Percentiles rank a stretch among this genome's conserved stretches.
Conservation (phyloP, 805 yeast genomes). For the Candida ovalis region DNA sequence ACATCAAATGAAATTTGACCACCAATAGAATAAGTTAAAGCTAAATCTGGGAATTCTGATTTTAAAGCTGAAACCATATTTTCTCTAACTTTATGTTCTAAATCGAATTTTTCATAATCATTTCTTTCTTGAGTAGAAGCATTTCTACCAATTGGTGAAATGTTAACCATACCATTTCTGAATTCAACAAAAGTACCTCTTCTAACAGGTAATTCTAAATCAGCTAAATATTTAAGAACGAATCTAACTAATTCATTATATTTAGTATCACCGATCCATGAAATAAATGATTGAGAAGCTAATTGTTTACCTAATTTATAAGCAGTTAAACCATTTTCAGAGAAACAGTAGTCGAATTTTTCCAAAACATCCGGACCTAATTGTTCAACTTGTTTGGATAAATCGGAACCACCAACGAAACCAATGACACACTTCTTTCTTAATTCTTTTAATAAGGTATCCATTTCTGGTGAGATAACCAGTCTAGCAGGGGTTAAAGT, state of each 20-base stretch:
- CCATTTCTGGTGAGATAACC: conserved; percentile 70
- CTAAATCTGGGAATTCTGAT: conserved; percentile 76
- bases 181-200: conserved; percentile 98
- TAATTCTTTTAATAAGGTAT: conserved; percentile 60
- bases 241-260: conserved; percentile 87
- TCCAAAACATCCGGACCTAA: conserved; percentile 74
- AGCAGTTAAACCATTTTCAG: conserved; percentile 98
- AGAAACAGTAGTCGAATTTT: conserved; percentile 92
- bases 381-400: conserved; percentile 93
- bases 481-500: conserved; percentile 96
- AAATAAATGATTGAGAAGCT: conserved; percentile 90
- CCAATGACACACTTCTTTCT: conserved; percentile 94
- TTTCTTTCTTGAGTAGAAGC: conserved; percentile 92
- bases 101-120: conserved; percentile 85
- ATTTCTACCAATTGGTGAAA: conserved; percentile 98
- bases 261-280: conserved; percentile 93
- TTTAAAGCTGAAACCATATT: conserved; percentile 81
- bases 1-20: conserved; percentile 99
- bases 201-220: conserved; percentile 89
- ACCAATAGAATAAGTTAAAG: conserved; percentile 95
- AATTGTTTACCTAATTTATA: conserved; percentile 85
- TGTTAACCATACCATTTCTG: conserved; percentile 99
- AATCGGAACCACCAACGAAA: conserved; percentile 96
- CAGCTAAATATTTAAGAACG: conserved; percentile 78
- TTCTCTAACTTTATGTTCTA: conserved; percentile 75